phyloP scores from a whole-genome alignment of 2,329 filamentous ascomycete species.

The Annulohypoxylon truncatum region DNA sequence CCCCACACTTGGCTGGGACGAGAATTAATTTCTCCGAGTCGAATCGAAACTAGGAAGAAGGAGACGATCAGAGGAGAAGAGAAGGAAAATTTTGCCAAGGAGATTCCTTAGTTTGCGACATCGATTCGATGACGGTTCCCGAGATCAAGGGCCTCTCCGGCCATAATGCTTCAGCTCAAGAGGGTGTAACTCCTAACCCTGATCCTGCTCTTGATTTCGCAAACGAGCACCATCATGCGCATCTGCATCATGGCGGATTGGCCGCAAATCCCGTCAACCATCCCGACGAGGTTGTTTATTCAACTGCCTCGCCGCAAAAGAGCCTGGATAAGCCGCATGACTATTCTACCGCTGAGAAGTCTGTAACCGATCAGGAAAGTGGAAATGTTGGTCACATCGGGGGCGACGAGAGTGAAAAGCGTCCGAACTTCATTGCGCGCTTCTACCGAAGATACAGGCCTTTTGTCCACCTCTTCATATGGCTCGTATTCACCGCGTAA shows the following conservation, averaged over 20 bases:
- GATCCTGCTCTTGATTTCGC: slow-evolving; percentile 51
- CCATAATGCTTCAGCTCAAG: slow-evolving; percentile 41
- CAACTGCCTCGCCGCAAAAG: slow-evolving; percentile 55
- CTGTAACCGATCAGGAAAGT: slow-evolving; percentile 49
- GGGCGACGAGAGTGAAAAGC: slow-evolving; percentile 26
- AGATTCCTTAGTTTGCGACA: not conserved
- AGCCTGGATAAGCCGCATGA: slow-evolving; percentile 53
- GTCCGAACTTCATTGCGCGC: slow-evolving; percentile 45
- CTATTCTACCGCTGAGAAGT: slow-evolving; percentile 53
- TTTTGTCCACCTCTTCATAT: slow-evolving; percentile 59
- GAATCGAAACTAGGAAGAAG: slow-evolving; percentile 14
- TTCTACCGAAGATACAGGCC: slow-evolving; percentile 60
- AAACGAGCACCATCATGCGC: slow-evolving; percentile 58
- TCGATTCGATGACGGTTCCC: slow-evolving; percentile 37
- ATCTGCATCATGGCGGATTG: slow-evolving; percentile 56
- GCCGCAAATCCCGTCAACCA: slow-evolving; percentile 49
- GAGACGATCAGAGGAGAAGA: slow-evolving; percentile 7
- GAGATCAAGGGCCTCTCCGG: slow-evolving; percentile 40
- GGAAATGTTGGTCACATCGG: slow-evolving; percentile 46
- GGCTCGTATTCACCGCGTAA: slow-evolving; percentile 53
- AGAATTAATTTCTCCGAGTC: slow-evolving; percentile 31
- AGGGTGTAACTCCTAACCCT: slow-evolving; percentile 38
- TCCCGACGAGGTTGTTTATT: slow-evolving; percentile 61
- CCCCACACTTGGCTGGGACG: slow-evolving; percentile 31
- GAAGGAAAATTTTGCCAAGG: slow-evolving; percentile 14